phyloP scores from a whole-genome alignment of 225 moss, liverwort and hornwort species.

The Bryum argenteum region DNA sequence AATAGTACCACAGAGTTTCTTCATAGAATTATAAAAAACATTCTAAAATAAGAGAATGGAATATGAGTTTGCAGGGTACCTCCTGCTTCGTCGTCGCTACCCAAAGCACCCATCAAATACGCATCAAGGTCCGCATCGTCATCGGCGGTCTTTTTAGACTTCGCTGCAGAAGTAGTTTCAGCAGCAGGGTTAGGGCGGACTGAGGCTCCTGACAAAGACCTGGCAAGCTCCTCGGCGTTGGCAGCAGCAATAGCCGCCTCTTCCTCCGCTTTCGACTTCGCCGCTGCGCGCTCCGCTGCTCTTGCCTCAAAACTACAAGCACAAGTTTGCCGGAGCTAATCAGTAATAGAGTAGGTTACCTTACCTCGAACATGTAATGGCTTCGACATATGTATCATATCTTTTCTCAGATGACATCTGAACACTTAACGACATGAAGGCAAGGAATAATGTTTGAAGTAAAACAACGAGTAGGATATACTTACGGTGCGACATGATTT shows the following conservation, averaged over 20 bases:
- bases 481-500: conserved; percentile 71
- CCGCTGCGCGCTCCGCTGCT: conserved; percentile 61
- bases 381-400: background rate
- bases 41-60: conserved; percentile 1
- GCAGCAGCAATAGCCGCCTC: conserved; percentile 41
- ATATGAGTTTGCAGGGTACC: conserved; percentile 37
- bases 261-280: conserved; percentile 46
- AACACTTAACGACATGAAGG: background rate
- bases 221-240: conserved; percentile 48
- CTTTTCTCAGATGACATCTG: no score
- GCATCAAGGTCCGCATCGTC: conserved; percentile 87
- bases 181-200: conserved; percentile 39
- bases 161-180: conserved; percentile 41
- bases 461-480: conserved; percentile 2
- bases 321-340: conserved; percentile 11
- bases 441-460: background rate
- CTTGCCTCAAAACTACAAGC: conserved; percentile 58
- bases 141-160: conserved; percentile 53
- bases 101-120: conserved; percentile 74
- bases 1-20: background rate
- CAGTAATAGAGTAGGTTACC: background rate
- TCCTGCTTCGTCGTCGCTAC: conserved; percentile 82
- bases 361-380: conserved; percentile 4
- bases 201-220: conserved; percentile 44
- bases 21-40: background rate